phyloP scores from a whole-genome alignment of 2,329 filamentous ascomycete species.

The Hansfordia pulvinata region DNA sequence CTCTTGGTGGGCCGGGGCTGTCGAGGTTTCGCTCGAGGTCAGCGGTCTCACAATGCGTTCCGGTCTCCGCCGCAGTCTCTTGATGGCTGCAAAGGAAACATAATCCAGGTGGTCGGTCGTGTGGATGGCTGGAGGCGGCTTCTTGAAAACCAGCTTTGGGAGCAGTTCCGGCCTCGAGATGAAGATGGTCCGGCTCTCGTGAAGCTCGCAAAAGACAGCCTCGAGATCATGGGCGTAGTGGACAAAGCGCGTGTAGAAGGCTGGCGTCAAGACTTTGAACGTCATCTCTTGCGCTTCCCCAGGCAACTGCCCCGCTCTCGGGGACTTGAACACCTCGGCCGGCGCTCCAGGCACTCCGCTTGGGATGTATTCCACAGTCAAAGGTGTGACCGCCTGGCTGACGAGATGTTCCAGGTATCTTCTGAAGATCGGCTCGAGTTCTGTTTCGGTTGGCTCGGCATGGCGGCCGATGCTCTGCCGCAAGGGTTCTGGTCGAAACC shows the following conservation, averaged over 20 bases:
- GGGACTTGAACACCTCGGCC: conserved; percentile 24
- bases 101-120: conserved; percentile 22
- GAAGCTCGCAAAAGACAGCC: conserved; percentile 45
- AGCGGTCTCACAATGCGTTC: conserved; percentile 24
- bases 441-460: conserved; percentile 33
- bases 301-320: conserved; percentile 7
- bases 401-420: conserved; percentile 35
- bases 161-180: conserved; percentile 41
- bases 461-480: conserved; percentile 37
- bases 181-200: conserved; percentile 44
- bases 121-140: conserved; percentile 19
- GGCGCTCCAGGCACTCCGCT: conserved; percentile 27
- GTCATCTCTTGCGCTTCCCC: conserved; percentile 25
- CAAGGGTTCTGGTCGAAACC: conserved; percentile 50
- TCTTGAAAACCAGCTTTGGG: conserved; percentile 27
- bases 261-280: conserved; percentile 46
- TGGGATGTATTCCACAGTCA: conserved; percentile 40
- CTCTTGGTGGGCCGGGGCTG: conserved; percentile 16
- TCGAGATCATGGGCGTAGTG: conserved; percentile 49
- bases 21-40: conserved; percentile 19
- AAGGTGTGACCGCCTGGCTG: conserved; percentile 23
- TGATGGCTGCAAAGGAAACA: conserved; percentile 27
- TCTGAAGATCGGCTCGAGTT: conserved; percentile 32
- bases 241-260: conserved; percentile 54
- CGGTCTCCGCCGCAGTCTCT: conserved; percentile 26